Evolutionary conservation across 495 filamentous ascomycete species (phyloP), one percentile per base, ranked within the genome.

Genomic region (Hypoxylon subgilvum): DNA sequence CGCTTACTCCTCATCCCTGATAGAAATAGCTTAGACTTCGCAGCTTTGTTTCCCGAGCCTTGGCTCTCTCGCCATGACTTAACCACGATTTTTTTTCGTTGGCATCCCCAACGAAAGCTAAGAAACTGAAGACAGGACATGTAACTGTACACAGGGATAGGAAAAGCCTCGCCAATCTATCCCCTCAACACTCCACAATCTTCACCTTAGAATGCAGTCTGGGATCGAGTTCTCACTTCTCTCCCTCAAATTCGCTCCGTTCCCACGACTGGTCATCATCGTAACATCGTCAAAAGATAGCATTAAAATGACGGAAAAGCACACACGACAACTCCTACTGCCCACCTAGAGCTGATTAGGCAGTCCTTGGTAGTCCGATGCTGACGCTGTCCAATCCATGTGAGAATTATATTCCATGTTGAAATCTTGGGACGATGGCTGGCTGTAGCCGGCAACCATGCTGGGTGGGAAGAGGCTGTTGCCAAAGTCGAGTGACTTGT

Each of bases 401-500:
- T 13, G 8, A 17, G 56, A 21, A 35, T 28, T 66, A 21, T 60
- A 70, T 19, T 79, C 76, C 13, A 73, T 61, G 43, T 69, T 66
- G 42, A 73, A 74, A 21, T 77, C 74, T 50, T 79, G 75, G 23
- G 71, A 72, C 4, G 71, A 72, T 21, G 73, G 71, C 56, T 78
- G 76, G 7, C 60, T 69, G 31, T 72, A 76, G 47, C 67, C 72
- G 21, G 63, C 68, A 39, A 65, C 61, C 43, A 79, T 44, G 46
- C 72, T 73, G 1, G 73, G 72, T 1, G 73, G 47, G 10, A 77
- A 79, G 1, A 78, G 72, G 3, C 45, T 62, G 8, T 48, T 40
- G n/a, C 65, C 60, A n/a, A 67, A 63, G 5, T 63, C 52, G 14
- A 38, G 40, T 6, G 54, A 16, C 23, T 70, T 69, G 13, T 63